phyloP scores from a whole-genome alignment of 73 alveolate species.

The Symbiodinium pilosum region DNA sequence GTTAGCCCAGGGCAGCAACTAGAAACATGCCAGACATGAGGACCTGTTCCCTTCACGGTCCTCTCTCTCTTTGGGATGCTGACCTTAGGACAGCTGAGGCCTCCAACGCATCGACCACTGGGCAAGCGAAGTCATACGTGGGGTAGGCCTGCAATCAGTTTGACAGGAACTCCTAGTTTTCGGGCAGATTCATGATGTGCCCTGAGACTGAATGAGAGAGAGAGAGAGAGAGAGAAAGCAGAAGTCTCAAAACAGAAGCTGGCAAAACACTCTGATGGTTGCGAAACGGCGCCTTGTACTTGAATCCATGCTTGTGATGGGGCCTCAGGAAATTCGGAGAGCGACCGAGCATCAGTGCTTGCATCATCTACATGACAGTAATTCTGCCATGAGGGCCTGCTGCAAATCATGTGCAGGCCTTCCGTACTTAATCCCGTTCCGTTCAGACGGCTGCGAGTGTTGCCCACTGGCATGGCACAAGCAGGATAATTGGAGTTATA shows the following conservation, averaged over 20 bases:
- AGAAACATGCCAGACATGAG: background rate
- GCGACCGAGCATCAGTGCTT: too few relatives aligned
- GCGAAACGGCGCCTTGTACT: constrained; percentile 46
- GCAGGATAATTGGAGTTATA: too few relatives aligned
- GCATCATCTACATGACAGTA: too few relatives aligned
- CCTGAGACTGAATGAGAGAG: background rate
- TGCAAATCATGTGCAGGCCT: too few relatives aligned
- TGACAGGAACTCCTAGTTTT: background rate
- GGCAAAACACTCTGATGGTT: background rate
- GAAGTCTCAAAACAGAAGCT: background rate
- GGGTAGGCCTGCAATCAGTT: constrained; percentile 98
- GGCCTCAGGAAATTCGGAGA: too few relatives aligned
- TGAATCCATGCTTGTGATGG: constrained; percentile 75
- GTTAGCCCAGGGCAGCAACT: background rate
- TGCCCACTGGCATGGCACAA: too few relatives aligned
- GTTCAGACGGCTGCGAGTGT: too few relatives aligned
- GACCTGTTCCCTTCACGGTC: too few relatives aligned
- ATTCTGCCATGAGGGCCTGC: too few relatives aligned
- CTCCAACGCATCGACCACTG: constrained; percentile 99
- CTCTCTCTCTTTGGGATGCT: too few relatives aligned
- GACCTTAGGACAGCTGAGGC: background rate
- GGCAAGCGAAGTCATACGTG: constrained; percentile 99
- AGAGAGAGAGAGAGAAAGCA: background rate
- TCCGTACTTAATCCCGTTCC: too few relatives aligned
- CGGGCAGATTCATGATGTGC: background rate